phyloP scores from a whole-genome alignment of 371 early-diverging fungal genomes.

The Mortierella sp. region DNA sequence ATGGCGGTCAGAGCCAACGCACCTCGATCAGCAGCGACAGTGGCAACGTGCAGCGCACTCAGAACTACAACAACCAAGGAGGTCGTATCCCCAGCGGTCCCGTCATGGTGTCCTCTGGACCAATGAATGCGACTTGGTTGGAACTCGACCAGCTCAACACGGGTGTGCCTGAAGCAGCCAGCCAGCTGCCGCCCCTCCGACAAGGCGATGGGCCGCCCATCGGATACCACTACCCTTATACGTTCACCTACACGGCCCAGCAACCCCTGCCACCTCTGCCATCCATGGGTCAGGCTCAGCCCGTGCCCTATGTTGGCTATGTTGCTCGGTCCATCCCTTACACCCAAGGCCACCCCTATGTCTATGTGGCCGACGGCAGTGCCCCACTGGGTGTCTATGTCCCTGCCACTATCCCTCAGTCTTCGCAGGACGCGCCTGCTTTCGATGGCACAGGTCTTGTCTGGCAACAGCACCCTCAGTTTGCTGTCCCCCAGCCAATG shows the following conservation, averaged over 20 bases:
- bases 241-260: constrained; percentile 22
- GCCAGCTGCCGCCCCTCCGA: constrained; percentile 21
- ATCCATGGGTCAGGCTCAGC: constrained; percentile 1
- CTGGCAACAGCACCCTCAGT: constrained; percentile 24
- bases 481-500: constrained; percentile 13
- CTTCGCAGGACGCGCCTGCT: neutral
- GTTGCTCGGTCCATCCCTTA: constrained; percentile 19
- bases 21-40: constrained; percentile 8
- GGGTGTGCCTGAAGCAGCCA: neutral
- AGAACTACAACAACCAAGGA: constrained; percentile 8
- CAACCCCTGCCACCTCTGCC: constrained; percentile 20
- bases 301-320: constrained; percentile 22
- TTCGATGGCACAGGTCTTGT: constrained; percentile 15
- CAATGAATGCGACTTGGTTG: constrained; percentile 23
- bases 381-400: constrained; percentile 14
- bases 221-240: constrained; percentile 23
- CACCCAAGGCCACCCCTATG: constrained; percentile 14
- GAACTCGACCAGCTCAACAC: constrained; percentile 19
- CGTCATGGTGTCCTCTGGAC: neutral
- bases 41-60: constrained; percentile 9
- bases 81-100: neutral
- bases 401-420: constrained; percentile 5
- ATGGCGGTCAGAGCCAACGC: constrained; percentile 8
- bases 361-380: constrained; percentile 18
- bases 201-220: constrained; percentile 7